Conservation (phyloP, 805 yeast genomes). For the Wickerhamiella dianesei region DNA sequence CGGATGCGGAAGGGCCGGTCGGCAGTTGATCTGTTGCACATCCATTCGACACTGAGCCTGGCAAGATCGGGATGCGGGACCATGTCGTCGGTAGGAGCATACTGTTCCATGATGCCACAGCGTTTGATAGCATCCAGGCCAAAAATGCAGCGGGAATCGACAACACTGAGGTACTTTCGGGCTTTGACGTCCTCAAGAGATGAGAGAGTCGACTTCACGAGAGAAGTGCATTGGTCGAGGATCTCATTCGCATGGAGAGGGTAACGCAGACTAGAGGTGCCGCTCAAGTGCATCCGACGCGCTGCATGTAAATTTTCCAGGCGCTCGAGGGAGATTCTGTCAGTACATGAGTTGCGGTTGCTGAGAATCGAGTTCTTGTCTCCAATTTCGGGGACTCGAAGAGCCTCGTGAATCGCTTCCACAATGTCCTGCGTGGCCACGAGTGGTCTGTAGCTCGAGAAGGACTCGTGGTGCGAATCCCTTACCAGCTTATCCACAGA, state of each 20-base stretch:
- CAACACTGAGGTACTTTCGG: background rate
- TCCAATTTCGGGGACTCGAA: background rate
- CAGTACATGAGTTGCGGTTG: background rate
- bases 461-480: too few species aligned
- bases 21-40: conserved; percentile 6
- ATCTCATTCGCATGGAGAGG: background rate
- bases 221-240: background rate
- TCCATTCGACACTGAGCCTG: conserved; percentile 10
- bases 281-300: too few species aligned
- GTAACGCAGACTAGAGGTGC: background rate
- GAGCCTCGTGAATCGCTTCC: background rate
- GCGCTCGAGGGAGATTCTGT: background rate
- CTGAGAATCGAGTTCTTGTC: background rate
- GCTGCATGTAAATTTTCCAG: too few species aligned
- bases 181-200: background rate
- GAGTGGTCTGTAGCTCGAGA: background rate
- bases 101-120: conserved; percentile 2
- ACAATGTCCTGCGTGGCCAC: background rate
- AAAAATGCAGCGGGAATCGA: background rate
- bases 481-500: too few species aligned
- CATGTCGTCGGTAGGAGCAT: background rate
- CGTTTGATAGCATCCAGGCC: conserved; percentile 1
- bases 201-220: background rate
- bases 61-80: conserved; percentile 2
- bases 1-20: conserved; percentile 16